Percentiles rank a stretch among this genome's conserved stretches.
Evolutionary conservation across 2,329 filamentous ascomycete species (phyloP).

Genomic region (Ophiobolus disseminans): DNA sequence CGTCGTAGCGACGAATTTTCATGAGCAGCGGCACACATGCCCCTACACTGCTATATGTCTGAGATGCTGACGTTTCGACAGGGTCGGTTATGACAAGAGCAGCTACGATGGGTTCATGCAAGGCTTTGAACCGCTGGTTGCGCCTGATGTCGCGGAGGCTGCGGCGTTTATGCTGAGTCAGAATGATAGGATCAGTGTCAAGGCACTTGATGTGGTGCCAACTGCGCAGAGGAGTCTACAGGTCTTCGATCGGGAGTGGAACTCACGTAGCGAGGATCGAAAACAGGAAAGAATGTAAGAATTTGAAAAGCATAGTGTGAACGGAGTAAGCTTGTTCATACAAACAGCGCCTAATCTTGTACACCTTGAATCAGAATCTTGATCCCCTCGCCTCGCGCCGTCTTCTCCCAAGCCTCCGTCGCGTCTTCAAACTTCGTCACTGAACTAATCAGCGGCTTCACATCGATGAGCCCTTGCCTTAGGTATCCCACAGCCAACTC

Average conservation of each 20-base stretch:
- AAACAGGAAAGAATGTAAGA: constrained; percentile 4
- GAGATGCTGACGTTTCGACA: constrained; percentile 1
- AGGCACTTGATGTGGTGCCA: constrained; percentile 58
- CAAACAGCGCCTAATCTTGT: constrained; percentile 18
- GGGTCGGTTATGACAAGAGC: constrained; percentile 52
- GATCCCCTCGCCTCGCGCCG: constrained; percentile 39
- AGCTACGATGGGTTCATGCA: constrained; percentile 55
- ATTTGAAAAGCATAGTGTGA: background rate
- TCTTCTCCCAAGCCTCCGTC: constrained; percentile 42
- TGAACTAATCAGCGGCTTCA: constrained; percentile 40
- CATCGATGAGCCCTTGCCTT: constrained; percentile 26
- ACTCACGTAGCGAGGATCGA: constrained; percentile 16
- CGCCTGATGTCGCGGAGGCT: constrained; percentile 54
- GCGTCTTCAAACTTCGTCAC: constrained; percentile 38
- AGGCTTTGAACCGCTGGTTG: constrained; percentile 54
- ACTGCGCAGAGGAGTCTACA: constrained; percentile 50
- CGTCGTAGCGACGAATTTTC: constrained; percentile 59
- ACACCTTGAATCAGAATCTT: constrained; percentile 45
- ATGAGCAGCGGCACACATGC: constrained; percentile 45
- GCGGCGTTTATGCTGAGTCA: constrained; percentile 54
- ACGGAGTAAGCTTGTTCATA: background rate
- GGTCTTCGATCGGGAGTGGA: constrained; percentile 49
- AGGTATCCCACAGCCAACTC: constrained; percentile 38
- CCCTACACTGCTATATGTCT: too few relatives aligned
- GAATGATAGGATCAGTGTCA: constrained; percentile 52